Base-by-base conservation (phyloP, 2,329 filamentous ascomycete species). In the Fusarium circinatum region DNA sequence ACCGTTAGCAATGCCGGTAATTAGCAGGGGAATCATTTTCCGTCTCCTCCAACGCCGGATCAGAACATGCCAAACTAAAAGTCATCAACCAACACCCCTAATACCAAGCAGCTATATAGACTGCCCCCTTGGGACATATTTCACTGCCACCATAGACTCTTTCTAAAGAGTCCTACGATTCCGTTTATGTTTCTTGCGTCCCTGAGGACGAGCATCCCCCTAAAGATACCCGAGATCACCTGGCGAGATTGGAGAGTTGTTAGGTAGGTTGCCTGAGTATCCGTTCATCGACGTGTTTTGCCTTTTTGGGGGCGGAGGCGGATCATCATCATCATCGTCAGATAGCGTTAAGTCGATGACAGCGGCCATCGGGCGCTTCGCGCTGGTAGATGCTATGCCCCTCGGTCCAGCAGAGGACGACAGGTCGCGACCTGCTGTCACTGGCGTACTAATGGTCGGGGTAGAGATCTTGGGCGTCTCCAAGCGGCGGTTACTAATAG, bases 341-440 rank as follows among this genome's bases (percentile, higher is more conserved):
- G 87, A 89, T 12, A 89, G 79, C 2, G 89, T 91, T 70, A 91
- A 80, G 74, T 91, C 89, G 69, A 91, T 90, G 6, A 91, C 86
- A 49, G 88, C 85, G 10, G 87, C 82, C 6, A 83, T 82, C 3
- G 85, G 83, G 28, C 88, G 85, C 78, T 90, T 90, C 62, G 78
- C 79, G 70, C 85, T 85, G 39, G 74, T 82, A 28, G 82, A 79
- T 20, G 77, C 80, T 34, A 76, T 48, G 47, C 81, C 76, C 44
- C 84, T 81, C 2, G 84, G 80, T 36, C 81, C 80, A 26, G 70
- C 78, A 22, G 82, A 79, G 5, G 84, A 82, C 54, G 84, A 82
- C 52, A 79, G 79, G 24, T 84, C 83, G 22, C 76, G 75, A 26
- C 77, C 77, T 20, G 79, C 78, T 5, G 85, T 85, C 24, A 79